A percentile compares a stretch with the other conserved stretches of the same genome.
phyloP scores from a whole-genome alignment of 176 grass and related monocot species.

The Aegilops bicornis region DNA sequence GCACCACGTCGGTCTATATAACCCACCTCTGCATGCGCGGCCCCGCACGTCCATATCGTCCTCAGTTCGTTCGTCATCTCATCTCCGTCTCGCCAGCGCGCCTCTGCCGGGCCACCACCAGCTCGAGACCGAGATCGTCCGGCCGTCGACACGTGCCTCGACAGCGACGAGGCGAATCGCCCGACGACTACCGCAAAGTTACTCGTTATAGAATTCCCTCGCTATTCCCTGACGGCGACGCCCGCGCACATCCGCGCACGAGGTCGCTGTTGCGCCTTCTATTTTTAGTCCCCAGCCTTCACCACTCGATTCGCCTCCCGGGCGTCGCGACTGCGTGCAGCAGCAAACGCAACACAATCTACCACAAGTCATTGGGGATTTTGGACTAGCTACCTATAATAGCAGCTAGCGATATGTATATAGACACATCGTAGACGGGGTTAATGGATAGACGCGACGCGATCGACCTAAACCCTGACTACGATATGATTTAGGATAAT shows the following conservation, averaged over 20 bases:
- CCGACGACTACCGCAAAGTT: conserved; percentile 18
- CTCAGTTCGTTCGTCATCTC: background rate
- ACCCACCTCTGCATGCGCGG: background rate
- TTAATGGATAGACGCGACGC: background rate
- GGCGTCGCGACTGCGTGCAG: background rate
- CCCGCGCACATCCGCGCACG: background rate
- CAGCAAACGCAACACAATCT: background rate
- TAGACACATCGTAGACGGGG: background rate
- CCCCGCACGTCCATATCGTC: background rate
- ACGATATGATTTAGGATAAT: conserved; percentile 35
- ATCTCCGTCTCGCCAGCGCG: background rate
- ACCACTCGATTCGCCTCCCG: background rate
- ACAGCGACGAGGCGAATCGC: conserved; percentile 35
- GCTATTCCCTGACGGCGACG: conserved; percentile 22
- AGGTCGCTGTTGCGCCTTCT: conserved; percentile 13
- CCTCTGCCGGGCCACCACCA: background rate
- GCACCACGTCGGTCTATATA: background rate
- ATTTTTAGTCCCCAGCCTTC: background rate
- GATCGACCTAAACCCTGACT: background rate
- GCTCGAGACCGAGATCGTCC: background rate
- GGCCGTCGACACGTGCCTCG: conserved; percentile 37
- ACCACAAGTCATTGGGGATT: background rate
- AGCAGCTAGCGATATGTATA: background rate
- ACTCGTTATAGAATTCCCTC: conserved; percentile 36
- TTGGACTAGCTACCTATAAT: background rate